Base-by-base conservation (phyloP, 306 rosid species). In the Castanea crenata region DNA sequence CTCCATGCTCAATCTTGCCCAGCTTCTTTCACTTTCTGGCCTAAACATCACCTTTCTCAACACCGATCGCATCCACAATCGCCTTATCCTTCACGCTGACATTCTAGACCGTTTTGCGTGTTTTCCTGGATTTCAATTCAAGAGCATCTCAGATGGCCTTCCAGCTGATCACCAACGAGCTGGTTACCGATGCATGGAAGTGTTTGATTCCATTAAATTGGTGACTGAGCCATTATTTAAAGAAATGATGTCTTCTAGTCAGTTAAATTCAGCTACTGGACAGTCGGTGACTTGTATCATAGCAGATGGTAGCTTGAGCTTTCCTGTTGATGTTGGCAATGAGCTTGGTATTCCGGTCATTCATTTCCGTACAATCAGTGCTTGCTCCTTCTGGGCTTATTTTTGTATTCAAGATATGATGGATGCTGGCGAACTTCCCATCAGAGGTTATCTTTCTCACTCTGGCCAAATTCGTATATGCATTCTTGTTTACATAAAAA, bases 341-440 rank as follows among this genome's bases (percentile, higher is more conserved):
- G 75, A 84, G 5, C 32, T 83, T 65, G 82, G 77, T 4, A 74
- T 91, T 11, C 86, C 87, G 5, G 4, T 63, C 7, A 72, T 91
- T 51, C 77, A 82, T 64, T 89, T 91, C 18, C 87, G 90, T 23
- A 77, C 90, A 0, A 0, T 83, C 0, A 67, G 87, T 58, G 83
- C 93, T 18, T 84, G 78, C 23, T 41, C 68, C 74, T 72, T 86
- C 71, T 91, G 89, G 96, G 69, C 85, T 75, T 86, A 73, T 55
- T 65, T 85, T 0, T 77, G 55, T 20, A 67, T 77, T 51, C 91
- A 89, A 0, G 68, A 69, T 2, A 75, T 88, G 13, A 29, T 84
- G 3, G 57, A 85, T 0, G 74, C 32, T 3, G 79, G 82, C 0
- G 82, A 89, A 63, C 85, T 91, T 63, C 91, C 96, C 4, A 83